Evolutionary conservation across 2,329 filamentous ascomycete genomes (phyloP), one percentile per base, ranked within the genome.

Genomic region (Pseudogymnoascus destructans): DNA sequence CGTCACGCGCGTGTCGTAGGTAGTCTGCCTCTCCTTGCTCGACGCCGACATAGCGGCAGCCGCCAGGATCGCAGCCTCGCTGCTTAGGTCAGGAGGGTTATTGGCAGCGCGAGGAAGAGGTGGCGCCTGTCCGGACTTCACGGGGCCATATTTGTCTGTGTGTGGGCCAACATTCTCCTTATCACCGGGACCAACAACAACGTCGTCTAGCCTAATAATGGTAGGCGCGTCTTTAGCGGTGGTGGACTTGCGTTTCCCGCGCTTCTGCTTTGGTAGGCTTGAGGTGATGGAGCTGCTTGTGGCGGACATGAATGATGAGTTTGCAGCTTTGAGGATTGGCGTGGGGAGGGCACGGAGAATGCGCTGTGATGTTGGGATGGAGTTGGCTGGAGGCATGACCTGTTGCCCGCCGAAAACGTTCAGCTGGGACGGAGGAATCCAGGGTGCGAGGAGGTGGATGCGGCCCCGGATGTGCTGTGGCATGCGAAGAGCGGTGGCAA

Each of bases 391-490:
- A 0, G 88, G 86, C 3, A 86, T 78, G 13, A 84, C 84, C 66
- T 89, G 84, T 13, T 80, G 81, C 59, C 87, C 84, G 25, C 85
- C 84, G 63, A 91, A 85, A 15, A 86, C 84, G 57, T 84, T 90
- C 77, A 95, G 86, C 69, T 95, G 90, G 3, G 89, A 97, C 0
- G 93, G 93, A 1, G 93, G 93, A 52, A 98, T 97, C 93, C 90
- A 96, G 0, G 93, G 93, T 0, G 93, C 92, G 7, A 98, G 79
- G 2, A 98, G 80, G 71, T 98, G 93, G 58, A 98, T 93, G 57
- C 89, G 86, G 17, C 93, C 93, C 5, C 91, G 86, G 61, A 98
- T 95, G 67, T 96, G 89, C 66, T 96, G 91, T 3, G 93, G 93
- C 81, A 98, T 95, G 46, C 93, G 87, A 46, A 98, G 77, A 0